Evolutionary conservation across 2,329 filamentous ascomycete genomes (phyloP).

Genomic region (Paraphoma sp.): DNA sequence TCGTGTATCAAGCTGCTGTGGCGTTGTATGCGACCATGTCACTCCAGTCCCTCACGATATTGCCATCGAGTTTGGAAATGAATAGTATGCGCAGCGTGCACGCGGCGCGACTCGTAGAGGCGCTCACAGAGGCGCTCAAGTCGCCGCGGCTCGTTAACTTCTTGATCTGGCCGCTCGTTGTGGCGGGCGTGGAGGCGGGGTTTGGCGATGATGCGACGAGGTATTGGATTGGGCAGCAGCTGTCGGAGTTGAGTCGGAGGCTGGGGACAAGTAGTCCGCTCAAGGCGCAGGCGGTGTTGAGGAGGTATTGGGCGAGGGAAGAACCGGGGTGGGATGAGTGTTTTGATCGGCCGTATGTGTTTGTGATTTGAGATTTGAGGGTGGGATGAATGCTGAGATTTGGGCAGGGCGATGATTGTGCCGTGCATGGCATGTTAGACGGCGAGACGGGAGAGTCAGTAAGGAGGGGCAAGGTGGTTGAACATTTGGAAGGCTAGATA

Average conservation of each 20-base stretch:
- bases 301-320: slow-evolving; percentile 30
- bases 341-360: slow-evolving; percentile 33
- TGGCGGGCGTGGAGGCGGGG: slow-evolving; percentile 35
- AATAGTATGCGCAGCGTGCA: slow-evolving; percentile 19
- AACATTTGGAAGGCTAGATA: too few species aligned
- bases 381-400: background rate
- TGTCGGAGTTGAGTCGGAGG: slow-evolving; percentile 21
- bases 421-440: background rate
- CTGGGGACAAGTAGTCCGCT: slow-evolving; percentile 30
- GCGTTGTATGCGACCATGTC: slow-evolving; percentile 39
- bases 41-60: slow-evolving; percentile 25
- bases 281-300: slow-evolving; percentile 27
- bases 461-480: too few species aligned
- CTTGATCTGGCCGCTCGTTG: slow-evolving; percentile 31
- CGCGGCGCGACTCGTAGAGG: slow-evolving; percentile 15
- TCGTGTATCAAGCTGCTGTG: slow-evolving; percentile 30
- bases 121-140: slow-evolving; percentile 13
- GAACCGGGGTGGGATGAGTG: slow-evolving; percentile 37
- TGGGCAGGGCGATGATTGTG: background rate
- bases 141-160: slow-evolving; percentile 17
- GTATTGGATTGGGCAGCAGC: slow-evolving; percentile 25
- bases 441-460: background rate
- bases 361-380: slow-evolving; percentile 23
- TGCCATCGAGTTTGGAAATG: slow-evolving; percentile 25
- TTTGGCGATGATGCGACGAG: slow-evolving; percentile 21